phyloP scores from a whole-genome alignment of 768 basidiomycete genomes.

The Rhodocollybia butyracea region DNA sequence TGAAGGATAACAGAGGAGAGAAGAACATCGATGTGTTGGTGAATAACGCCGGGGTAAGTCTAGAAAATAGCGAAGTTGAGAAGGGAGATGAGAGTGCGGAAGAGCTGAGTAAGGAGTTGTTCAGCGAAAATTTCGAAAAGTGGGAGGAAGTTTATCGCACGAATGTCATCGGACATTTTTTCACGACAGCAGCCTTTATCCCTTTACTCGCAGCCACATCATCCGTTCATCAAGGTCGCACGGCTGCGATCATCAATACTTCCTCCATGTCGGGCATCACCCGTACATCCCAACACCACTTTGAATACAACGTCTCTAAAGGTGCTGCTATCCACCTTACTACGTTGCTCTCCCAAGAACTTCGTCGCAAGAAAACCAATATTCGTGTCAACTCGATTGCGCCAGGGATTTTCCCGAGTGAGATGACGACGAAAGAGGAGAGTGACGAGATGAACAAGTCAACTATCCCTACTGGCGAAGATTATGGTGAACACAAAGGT shows the following conservation, averaged over 20 bases:
- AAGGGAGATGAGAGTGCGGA: constrained; percentile 3
- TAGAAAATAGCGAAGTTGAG: background rate
- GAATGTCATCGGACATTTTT: constrained; percentile 35
- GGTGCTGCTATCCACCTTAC: constrained; percentile 32
- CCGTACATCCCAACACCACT: constrained; percentile 36
- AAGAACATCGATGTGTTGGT: constrained; percentile 3
- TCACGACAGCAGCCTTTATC: constrained; percentile 40
- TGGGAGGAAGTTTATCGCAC: constrained; percentile 30
- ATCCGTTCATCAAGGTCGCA: constrained; percentile 15
- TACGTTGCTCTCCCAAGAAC: constrained; percentile 31
- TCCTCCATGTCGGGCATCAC: constrained; percentile 40
- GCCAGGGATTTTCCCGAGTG: constrained; percentile 33
- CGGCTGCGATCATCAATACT: constrained; percentile 38
- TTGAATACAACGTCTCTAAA: constrained; percentile 44
- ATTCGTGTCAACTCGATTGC: constrained; percentile 34
- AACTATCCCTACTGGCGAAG: background rate
- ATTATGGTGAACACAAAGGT: background rate
- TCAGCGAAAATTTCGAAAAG: constrained; percentile 9
- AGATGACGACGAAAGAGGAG: constrained; percentile 27
- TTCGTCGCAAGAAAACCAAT: constrained; percentile 18
- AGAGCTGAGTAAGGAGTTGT: background rate
- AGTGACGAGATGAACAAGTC: constrained; percentile 8
- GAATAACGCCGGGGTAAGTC: background rate
- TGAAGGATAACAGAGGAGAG: background rate
- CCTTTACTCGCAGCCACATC: constrained; percentile 32